A percentile compares a stretch with the other conserved stretches of the same genome.
These are phyloP conservation scores for Millerozyma miso DNA, from an alignment of 805 yeast genomes.

Conservation along the genomic window DNA sequence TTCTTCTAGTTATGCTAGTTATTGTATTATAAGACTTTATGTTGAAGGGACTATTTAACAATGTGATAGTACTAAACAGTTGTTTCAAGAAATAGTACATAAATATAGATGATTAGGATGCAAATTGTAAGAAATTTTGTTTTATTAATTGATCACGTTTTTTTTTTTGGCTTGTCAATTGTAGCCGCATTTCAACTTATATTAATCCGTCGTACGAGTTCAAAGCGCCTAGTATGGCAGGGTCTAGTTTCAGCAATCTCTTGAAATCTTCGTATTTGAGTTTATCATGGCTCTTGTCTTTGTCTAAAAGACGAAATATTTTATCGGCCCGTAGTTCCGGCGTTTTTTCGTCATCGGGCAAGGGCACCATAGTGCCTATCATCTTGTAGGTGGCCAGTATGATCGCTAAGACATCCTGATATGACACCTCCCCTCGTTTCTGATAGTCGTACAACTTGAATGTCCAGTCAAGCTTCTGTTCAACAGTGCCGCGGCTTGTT, in stretches of 20 bases:
- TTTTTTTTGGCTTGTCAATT: background rate
- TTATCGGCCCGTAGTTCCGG: slow-evolving; percentile 85
- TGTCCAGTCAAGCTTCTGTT: slow-evolving; percentile 86
- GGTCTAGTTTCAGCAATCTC: slow-evolving; percentile 74
- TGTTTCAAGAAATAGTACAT: background rate
- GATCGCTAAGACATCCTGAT: slow-evolving; percentile 74
- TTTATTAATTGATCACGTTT: background rate
- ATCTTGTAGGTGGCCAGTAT: slow-evolving; percentile 84
- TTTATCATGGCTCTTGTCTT: slow-evolving; percentile 57
- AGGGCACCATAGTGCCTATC: slow-evolving; percentile 91
- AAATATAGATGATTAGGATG: background rate
- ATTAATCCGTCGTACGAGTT: slow-evolving; percentile 79
- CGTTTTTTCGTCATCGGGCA: slow-evolving; percentile 85
- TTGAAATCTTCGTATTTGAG: slow-evolving; percentile 82
- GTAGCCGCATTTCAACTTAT: slow-evolving; percentile 22
- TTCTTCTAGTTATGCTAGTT: slow-evolving; percentile 1
- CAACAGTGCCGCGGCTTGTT: slow-evolving; percentile 79
- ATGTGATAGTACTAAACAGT: background rate
- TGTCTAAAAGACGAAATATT: slow-evolving; percentile 70
- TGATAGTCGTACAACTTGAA: slow-evolving; percentile 83
- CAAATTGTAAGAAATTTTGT: background rate
- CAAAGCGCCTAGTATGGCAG: slow-evolving; percentile 70
- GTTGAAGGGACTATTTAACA: background rate
- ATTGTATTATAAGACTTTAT: background rate
- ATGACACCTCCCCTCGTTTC: slow-evolving; percentile 69